Evolutionary conservation across 2,329 filamentous ascomycete species (phyloP).

Genomic region (Monilinia laxa): DNA sequence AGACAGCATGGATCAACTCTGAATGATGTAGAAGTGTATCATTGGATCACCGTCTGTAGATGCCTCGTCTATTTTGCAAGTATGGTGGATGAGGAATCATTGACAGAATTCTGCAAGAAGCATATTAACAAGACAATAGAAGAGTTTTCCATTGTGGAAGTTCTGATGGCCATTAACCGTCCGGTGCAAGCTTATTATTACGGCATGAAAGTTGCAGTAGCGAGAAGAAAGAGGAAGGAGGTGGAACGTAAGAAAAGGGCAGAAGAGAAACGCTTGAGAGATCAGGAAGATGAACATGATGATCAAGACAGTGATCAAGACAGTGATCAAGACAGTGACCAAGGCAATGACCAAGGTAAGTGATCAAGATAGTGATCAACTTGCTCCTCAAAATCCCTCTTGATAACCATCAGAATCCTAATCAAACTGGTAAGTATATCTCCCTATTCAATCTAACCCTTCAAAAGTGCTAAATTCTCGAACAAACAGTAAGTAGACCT

Average conservation of each 20-base stretch:
- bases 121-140: not conserved
- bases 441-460: too few relatives aligned
- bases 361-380: too few relatives aligned
- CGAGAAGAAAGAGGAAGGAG: not conserved
- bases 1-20: constrained; percentile 18
- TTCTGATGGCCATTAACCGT: not conserved
- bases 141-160: not conserved
- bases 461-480: not conserved
- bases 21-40: constrained; percentile 10
- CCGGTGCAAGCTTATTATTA: constrained; percentile 17
- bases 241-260: not conserved
- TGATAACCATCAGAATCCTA: not conserved
- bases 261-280: not conserved
- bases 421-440: not conserved
- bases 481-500: not conserved
- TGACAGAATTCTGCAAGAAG: constrained; percentile 3
- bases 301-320: too few relatives aligned
- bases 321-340: too few relatives aligned
- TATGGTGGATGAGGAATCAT: not conserved
- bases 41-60: constrained; percentile 14
- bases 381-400: not conserved
- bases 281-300: too few relatives aligned
- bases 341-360: too few relatives aligned
- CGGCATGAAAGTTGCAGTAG: not conserved
- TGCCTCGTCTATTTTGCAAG: not conserved